Conservation (phyloP, 441 rosid genomes). For the Eutrema salsugineum region DNA sequence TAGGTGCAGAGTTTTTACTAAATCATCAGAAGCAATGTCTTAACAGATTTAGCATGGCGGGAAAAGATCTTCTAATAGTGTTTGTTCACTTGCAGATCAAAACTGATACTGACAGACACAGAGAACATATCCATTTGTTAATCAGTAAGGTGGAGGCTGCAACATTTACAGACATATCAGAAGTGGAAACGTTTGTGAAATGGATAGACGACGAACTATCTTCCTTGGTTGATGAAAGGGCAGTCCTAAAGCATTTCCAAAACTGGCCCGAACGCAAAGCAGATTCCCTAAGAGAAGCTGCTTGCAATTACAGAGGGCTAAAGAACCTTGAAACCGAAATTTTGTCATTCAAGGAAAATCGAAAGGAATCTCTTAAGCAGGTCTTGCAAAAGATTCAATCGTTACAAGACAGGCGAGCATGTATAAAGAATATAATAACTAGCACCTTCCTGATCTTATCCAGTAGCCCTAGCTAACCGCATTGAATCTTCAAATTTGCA, state of each 20-base stretch:
- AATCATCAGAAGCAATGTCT: background rate
- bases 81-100: slow-evolving; percentile 44
- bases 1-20: background rate
- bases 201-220: slow-evolving; percentile 68
- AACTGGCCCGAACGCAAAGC: slow-evolving; percentile 77
- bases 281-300: slow-evolving; percentile 68
- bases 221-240: slow-evolving; percentile 70
- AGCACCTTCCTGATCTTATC: slow-evolving; percentile 5
- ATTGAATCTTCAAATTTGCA: slow-evolving; percentile 24
- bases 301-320: slow-evolving; percentile 53
- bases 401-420: slow-evolving; percentile 86
- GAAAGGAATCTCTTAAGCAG: slow-evolving; percentile 39
- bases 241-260: slow-evolving; percentile 70
- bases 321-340: slow-evolving; percentile 54
- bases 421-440: slow-evolving; percentile 37
- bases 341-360: slow-evolving; percentile 45
- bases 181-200: slow-evolving; percentile 58
- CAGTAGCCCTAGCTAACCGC: slow-evolving; percentile 22
- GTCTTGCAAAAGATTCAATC: slow-evolving; percentile 52
- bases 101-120: slow-evolving; percentile 56
- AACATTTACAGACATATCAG: slow-evolving; percentile 47
- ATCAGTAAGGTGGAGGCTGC: slow-evolving; percentile 60
- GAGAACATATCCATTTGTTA: slow-evolving; percentile 50
- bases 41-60: background rate
- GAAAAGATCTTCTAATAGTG: slow-evolving; percentile 3